Evolutionary conservation across 768 basidiomycete species (phyloP).

Genomic region (Hygrophorus pudorinus): DNA sequence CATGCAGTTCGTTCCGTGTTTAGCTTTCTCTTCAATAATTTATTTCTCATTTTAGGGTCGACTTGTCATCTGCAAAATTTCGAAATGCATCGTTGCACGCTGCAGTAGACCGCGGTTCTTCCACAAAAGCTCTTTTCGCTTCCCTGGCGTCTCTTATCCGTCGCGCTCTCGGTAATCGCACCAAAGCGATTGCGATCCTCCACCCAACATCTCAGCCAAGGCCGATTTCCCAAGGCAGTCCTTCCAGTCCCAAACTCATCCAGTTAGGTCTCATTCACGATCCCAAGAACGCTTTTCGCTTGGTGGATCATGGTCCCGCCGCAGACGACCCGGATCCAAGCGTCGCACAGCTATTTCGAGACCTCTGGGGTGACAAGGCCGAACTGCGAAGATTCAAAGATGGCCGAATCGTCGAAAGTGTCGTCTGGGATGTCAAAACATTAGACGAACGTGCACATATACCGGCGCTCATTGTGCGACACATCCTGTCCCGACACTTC

Average conservation of each 20-base stretch:
- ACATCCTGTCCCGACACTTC: conserved; percentile 73
- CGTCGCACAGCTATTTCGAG: conserved; percentile 53
- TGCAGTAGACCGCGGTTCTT: conserved; percentile 51
- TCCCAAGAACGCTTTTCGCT: conserved; percentile 60
- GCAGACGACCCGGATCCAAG: conserved; percentile 50
- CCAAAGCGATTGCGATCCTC: conserved; percentile 52
- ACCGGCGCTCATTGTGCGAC: conserved; percentile 61
- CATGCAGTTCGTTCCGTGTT: conserved; percentile 35
- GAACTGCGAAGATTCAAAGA: conserved; percentile 95
- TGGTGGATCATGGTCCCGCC: conserved; percentile 88
- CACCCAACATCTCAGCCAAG: conserved; percentile 37
- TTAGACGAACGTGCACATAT: conserved; percentile 74
- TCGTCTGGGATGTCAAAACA: conserved; percentile 90
- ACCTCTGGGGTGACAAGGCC: conserved; percentile 87
- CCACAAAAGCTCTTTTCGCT: conserved; percentile 42
- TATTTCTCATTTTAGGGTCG: conserved; percentile 31
- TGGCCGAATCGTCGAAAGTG: conserved; percentile 82
- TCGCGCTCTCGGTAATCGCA: conserved; percentile 66
- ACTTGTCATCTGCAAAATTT: conserved; percentile 39
- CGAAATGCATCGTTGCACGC: conserved; percentile 33
- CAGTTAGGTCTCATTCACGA: conserved; percentile 73
- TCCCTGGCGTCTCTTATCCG: conserved; percentile 42
- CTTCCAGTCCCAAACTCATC: conserved; percentile 37
- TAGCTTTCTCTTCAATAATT: not conserved
- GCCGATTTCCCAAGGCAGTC: conserved; percentile 44